Evolutionary conservation across 805 yeast species (phyloP), one percentile per base, ranked within the genome.

Genomic region (Wickerhamiella nectarea): DNA sequence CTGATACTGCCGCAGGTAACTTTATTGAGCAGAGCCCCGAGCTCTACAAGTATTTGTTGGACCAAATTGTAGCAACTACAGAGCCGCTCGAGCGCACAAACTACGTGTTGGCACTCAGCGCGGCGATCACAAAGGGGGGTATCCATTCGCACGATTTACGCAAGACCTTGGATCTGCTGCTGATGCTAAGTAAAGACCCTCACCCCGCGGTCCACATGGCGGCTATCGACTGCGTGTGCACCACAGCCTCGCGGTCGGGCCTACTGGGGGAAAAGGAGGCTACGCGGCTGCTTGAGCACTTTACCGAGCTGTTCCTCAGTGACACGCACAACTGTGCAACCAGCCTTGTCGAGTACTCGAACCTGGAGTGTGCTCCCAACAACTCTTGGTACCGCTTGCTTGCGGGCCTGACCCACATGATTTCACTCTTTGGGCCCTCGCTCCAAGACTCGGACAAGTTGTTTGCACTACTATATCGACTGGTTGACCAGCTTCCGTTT

Each of bases 141-240:
- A 29, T 44, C 25, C 17, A 14, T 20, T 6, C 36, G 9, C 25
- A 34, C 12, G 20, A 41, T 31, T 19, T 41, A 8, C 14, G 24
- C 6, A 38, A 28, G 10, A 25, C 33, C 19, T 15, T 22, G 12
- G 43, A 21, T 4, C 21, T 34, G 7, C 24, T 43, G 15, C 17
- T 70, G 31, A 76, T 81, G 12, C 65, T 89, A 22, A 58, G 78
- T 3, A 63, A 63, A 17, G 97, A 89, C 59, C 87, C 95, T 0
- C 89, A 87, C 56, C 95, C 95, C 0, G 64, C 74, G 1, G 86
- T 91, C 14, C 87, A 83, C 56, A 70, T 74, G 44, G 79, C 86
- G 69, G 69, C 89, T 0, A 57, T 86, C 51, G 71, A 71, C 38
- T 72, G 91, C 0, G 56, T 80, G 35, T 60, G 72, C 2, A 61